phyloP scores from a whole-genome alignment of 83 land plant species.

The Isoetes engelmannii region DNA sequence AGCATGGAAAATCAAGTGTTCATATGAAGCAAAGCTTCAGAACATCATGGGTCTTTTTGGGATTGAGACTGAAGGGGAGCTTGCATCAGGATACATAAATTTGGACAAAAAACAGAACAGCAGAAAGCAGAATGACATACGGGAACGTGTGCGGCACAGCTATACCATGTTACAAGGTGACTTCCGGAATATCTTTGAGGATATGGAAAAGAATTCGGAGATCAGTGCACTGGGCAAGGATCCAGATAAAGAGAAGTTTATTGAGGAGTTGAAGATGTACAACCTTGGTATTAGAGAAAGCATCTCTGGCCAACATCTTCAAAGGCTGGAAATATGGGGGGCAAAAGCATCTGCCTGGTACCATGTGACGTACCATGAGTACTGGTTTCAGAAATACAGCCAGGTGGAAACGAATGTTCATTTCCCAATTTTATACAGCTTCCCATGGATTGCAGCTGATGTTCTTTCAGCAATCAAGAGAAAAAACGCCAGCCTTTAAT shows the following conservation, averaged over 20 bases:
- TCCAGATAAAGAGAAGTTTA: too few relatives aligned
- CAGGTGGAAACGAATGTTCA: slow-evolving; percentile 23
- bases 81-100: slow-evolving; percentile 64
- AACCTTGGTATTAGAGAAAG: too few relatives aligned
- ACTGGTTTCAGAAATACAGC: slow-evolving; percentile 41
- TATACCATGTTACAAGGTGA: slow-evolving; percentile 47
- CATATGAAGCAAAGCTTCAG: slow-evolving; percentile 53
- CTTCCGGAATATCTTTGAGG: slow-evolving; percentile 46
- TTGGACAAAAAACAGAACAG: slow-evolving; percentile 46
- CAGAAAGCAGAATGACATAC: slow-evolving; percentile 54
- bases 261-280: too few relatives aligned
- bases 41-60: slow-evolving; percentile 58
- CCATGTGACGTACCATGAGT: slow-evolving; percentile 64
- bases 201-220: neutral
- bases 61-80: slow-evolving; percentile 58
- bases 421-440: slow-evolving; percentile 43
- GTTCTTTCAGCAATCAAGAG: slow-evolving; percentile 51
- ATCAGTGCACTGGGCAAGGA: too few relatives aligned
- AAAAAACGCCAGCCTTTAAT: neutral
- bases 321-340: neutral
- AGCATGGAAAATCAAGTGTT: slow-evolving; percentile 59
- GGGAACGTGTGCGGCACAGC: slow-evolving; percentile 56
- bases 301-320: too few relatives aligned
- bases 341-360: slow-evolving; percentile 91
- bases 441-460: slow-evolving; percentile 75